Percentiles rank a stretch among this genome's conserved stretches.
Evolutionary conservation across 306 rosid species (phyloP).

Genomic region (Quercus alba): DNA sequence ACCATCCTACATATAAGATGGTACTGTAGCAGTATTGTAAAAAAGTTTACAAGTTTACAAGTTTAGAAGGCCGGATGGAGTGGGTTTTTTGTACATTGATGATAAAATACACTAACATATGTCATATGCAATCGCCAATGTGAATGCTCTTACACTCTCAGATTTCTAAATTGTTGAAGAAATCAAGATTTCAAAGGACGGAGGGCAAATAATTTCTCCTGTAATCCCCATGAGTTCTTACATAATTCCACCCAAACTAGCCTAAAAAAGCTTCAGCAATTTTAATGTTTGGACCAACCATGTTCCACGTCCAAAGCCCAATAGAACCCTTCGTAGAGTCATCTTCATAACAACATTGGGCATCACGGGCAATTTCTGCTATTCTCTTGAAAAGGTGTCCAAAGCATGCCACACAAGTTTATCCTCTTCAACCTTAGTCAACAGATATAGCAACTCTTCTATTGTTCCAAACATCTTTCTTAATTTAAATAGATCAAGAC

Average conservation of each 20-base stretch:
- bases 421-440: slow-evolving; percentile 67
- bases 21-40: too few relatives aligned
- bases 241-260: slow-evolving; percentile 53
- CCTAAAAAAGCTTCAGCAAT: slow-evolving; percentile 71
- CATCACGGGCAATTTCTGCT: slow-evolving; percentile 85
- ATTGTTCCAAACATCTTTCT: slow-evolving; percentile 74
- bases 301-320: slow-evolving; percentile 64
- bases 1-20: too few relatives aligned
- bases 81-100: too few relatives aligned
- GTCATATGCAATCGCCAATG: too few relatives aligned
- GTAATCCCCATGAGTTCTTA: slow-evolving; percentile 44
- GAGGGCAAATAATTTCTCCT: too few relatives aligned
- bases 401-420: slow-evolving; percentile 71
- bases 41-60: too few relatives aligned
- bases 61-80: too few relatives aligned
- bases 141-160: too few relatives aligned
- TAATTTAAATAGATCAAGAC: slow-evolving; percentile 56
- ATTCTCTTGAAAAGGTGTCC: slow-evolving; percentile 62
- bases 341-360: slow-evolving; percentile 56
- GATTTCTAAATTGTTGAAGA: too few relatives aligned
- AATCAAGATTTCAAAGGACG: too few relatives aligned
- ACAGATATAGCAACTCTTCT: slow-evolving; percentile 90
- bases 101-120: too few relatives aligned
- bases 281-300: slow-evolving; percentile 62
- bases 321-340: slow-evolving; percentile 50